Conservation (phyloP, 331 rosid genomes). For the Malus hybrid region DNA sequence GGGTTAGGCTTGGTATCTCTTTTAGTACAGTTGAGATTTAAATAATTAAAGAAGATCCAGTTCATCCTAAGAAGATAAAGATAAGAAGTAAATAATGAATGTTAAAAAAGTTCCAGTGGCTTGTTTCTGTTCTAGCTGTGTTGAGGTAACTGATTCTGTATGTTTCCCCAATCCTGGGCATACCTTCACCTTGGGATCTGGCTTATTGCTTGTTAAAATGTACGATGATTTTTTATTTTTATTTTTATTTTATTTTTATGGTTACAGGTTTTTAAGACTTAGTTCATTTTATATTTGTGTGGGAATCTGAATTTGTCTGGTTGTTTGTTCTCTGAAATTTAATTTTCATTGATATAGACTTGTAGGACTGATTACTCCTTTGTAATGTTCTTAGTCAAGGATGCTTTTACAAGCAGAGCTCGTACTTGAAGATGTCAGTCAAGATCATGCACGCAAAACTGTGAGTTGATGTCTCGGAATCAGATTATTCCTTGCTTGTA, state of each 20-base stretch:
- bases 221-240: too few relatives aligned
- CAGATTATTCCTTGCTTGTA: not conserved
- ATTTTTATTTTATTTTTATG: not conserved
- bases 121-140: not conserved
- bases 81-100: not conserved
- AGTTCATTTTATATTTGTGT: not conserved
- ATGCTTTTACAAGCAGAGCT: constrained; percentile 89
- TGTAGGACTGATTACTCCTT: not conserved
- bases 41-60: not conserved
- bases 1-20: not conserved
- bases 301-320: not conserved
- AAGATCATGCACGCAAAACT: constrained; percentile 4
- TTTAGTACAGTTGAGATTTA: not conserved
- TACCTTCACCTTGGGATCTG: not conserved
- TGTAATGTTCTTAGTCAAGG: constrained; percentile 46
- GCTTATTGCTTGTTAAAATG: not conserved
- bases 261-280: not conserved
- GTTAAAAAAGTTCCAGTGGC: not conserved
- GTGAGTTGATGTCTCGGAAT: constrained; percentile 1
- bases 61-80: not conserved
- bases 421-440: constrained; percentile 29
- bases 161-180: not conserved
- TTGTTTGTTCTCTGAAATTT: not conserved
- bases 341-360: not conserved
- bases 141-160: not conserved